phyloP scores from a whole-genome alignment of 495 filamentous ascomycete species.

The Tuber borchii region DNA sequence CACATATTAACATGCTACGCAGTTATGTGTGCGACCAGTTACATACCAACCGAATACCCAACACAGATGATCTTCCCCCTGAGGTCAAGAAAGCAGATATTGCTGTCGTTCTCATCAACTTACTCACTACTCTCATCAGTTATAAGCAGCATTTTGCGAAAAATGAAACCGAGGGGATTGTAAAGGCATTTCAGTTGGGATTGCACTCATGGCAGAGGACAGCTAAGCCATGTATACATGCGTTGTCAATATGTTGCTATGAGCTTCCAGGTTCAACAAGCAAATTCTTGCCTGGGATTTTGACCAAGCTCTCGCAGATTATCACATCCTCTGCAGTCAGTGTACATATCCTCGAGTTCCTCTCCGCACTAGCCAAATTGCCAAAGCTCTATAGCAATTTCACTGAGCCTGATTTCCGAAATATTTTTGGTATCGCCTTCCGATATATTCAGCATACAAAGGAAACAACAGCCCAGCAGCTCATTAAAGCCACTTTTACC shows the following conservation, averaged over 20 bases:
- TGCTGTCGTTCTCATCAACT: slow-evolving; percentile 76
- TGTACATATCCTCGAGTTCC: slow-evolving; percentile 89
- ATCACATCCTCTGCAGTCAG: slow-evolving; percentile 87
- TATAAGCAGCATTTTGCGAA: slow-evolving; percentile 82
- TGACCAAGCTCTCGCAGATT: slow-evolving; percentile 88
- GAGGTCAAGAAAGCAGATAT: slow-evolving; percentile 83
- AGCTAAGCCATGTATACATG: slow-evolving; percentile 87
- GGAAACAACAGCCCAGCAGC: slow-evolving; percentile 43
- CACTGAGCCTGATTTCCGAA: slow-evolving; percentile 77
- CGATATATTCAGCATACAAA: slow-evolving; percentile 75
- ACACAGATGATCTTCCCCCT: slow-evolving; percentile 66
- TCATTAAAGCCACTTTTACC: slow-evolving; percentile 9
- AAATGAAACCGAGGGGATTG: slow-evolving; percentile 78
- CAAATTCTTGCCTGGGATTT: slow-evolving; percentile 70
- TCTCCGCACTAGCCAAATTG: slow-evolving; percentile 75
- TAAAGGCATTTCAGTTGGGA: slow-evolving; percentile 73
- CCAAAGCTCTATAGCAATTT: slow-evolving; percentile 82
- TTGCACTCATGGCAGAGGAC: slow-evolving; percentile 78
- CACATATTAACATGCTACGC: slow-evolving; percentile 70
- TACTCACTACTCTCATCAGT: slow-evolving; percentile 73
- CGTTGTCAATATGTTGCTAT: slow-evolving; percentile 84
- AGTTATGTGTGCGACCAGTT: slow-evolving; percentile 74
- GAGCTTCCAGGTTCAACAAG: slow-evolving; percentile 78
- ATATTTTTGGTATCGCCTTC: slow-evolving; percentile 89
- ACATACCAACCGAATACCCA: slow-evolving; percentile 63